These are phyloP conservation scores for Leonotis leonurus DNA, from an alignment of 257 asterid genomes.

Conservation along the genomic window DNA sequence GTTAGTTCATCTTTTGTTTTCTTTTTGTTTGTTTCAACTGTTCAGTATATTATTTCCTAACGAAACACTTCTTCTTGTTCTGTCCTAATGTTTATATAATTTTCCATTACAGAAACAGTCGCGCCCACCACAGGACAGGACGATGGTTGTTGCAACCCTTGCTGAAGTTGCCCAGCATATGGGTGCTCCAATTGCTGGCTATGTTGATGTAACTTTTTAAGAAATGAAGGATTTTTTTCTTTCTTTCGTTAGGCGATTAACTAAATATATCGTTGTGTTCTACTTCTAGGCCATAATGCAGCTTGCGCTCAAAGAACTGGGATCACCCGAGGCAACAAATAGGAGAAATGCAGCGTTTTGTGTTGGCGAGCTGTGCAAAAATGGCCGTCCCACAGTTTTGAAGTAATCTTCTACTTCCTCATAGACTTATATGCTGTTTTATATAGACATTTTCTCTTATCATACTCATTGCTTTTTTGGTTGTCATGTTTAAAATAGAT, in stretches of 20 bases:
- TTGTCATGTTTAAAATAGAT: conserved; percentile 42
- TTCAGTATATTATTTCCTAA: background rate
- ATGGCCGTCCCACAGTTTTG: conserved; percentile 72
- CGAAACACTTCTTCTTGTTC: background rate
- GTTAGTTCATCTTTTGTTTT: too few relatives aligned
- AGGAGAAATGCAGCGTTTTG: conserved; percentile 98
- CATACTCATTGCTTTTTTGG: conserved; percentile 17
- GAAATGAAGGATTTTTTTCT: background rate
- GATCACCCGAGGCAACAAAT: conserved; percentile 72
- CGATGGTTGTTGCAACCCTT: conserved; percentile 97
- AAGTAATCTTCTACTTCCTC: conserved; percentile 59
- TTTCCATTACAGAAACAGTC: conserved; percentile 62
- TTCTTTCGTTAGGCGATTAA: background rate
- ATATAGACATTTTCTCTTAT: too few relatives aligned
- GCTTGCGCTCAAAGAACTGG: conserved; percentile 86
- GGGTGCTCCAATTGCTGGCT: conserved; percentile 93
- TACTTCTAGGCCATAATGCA: conserved; percentile 87
- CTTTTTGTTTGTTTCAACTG: too few relatives aligned
- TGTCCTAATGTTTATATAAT: conserved; percentile 7
- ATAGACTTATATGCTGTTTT: too few relatives aligned
- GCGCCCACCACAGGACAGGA: conserved; percentile 85
- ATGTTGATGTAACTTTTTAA: conserved; percentile 55
- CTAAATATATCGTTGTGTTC: conserved; percentile 19
- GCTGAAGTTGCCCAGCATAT: conserved; percentile 99
- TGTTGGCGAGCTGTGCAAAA: conserved; percentile 94